These are phyloP conservation scores for Mimosa bimucronata DNA, from an alignment of 306 rosid species.

Conservation along the genomic window DNA sequence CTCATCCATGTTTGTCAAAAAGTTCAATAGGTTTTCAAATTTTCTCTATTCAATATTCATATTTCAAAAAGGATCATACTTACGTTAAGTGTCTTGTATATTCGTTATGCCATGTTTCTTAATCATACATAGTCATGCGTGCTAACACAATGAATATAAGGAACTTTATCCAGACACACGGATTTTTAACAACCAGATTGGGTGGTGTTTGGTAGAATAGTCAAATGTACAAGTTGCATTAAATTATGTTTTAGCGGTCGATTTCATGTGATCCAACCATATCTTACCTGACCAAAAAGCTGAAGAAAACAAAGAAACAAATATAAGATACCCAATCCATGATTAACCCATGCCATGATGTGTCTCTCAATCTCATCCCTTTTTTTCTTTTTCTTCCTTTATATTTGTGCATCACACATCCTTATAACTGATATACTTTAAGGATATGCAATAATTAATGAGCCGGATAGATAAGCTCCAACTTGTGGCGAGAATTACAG, in stretches of 20 bases:
- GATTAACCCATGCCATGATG: constrained; percentile 29
- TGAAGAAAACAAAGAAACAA: constrained; percentile 35
- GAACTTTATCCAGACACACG: neutral
- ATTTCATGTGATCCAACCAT: constrained; percentile 43
- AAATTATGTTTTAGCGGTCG: constrained; percentile 31
- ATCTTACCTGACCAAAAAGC: constrained; percentile 43
- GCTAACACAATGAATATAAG: no score
- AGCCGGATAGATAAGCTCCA: constrained; percentile 34
- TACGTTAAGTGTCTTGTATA: no score
- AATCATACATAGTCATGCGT: no score
- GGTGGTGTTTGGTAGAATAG: constrained; percentile 32
- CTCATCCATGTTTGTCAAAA: no score
- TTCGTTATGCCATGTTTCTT: no score
- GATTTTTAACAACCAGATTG: constrained; percentile 28
- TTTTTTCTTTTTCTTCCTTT: neutral
- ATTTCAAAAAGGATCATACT: no score
- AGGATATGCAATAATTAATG: constrained; percentile 25
- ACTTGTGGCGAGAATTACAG: constrained; percentile 47
- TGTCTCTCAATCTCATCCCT: constrained; percentile 37
- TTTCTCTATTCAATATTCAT: no score
- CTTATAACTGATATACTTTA: constrained; percentile 47
- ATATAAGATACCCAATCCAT: constrained; percentile 39
- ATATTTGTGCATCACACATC: neutral
- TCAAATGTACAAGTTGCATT: constrained; percentile 31
- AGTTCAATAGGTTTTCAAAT: no score